Evolutionary conservation across 163 green algal species (phyloP).

Genomic region (Trebouxia gelatinosa): DNA sequence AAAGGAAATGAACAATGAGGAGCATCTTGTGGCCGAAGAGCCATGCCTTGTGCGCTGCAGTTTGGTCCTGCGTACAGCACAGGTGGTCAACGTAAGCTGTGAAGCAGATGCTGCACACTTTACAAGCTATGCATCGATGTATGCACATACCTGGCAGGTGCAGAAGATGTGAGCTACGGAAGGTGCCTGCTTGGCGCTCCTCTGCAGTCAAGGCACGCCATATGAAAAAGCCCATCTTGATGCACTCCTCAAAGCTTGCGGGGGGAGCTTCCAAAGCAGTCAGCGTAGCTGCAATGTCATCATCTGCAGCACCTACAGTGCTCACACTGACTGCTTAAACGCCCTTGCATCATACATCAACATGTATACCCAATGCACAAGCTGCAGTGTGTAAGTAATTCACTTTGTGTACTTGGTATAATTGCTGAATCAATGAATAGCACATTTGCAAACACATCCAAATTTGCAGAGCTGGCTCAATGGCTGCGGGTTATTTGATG

Average conservation of each 20-base stretch:
- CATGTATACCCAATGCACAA: background rate
- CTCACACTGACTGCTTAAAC: background rate
- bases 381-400: background rate
- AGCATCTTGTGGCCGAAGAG: slow-evolving; percentile 12
- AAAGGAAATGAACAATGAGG: background rate
- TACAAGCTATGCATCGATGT: no score
- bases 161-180: background rate
- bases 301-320: background rate
- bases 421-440: no score
- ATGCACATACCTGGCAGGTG: background rate
- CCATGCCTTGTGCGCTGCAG: slow-evolving; percentile 2
- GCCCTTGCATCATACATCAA: no score
- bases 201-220: background rate
- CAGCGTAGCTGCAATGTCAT: background rate
- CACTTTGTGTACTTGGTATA: no score
- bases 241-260: background rate
- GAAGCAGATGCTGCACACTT: no score
- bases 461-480: background rate
- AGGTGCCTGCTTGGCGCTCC: background rate
- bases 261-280: background rate
- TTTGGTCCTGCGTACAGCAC: slow-evolving; percentile 2
- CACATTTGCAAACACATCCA: no score
- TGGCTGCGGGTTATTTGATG: background rate
- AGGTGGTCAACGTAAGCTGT: background rate
- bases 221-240: background rate